Conservation (phyloP, 805 yeast species). For the Cyberlindnera suaveolens region DNA sequence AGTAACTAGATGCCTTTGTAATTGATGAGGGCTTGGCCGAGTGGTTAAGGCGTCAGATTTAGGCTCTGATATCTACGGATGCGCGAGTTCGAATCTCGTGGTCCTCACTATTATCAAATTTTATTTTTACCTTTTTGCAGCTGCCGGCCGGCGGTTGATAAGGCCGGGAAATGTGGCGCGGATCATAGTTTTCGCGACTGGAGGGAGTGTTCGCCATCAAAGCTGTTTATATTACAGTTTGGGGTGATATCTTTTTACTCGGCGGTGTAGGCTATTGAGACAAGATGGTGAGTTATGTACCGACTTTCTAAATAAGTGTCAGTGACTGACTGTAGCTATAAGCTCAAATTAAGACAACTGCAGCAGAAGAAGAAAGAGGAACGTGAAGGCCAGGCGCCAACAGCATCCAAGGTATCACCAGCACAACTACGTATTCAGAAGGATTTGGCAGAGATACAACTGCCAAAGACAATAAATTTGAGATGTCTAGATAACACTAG, state of each 20-base stretch:
- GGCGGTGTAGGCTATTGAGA: too few species aligned
- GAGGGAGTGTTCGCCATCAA: too few species aligned
- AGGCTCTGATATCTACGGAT: constrained; percentile 42
- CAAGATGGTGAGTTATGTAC: too few species aligned
- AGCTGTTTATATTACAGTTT: too few species aligned
- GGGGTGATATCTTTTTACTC: too few species aligned
- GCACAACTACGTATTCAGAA: constrained; percentile 75
- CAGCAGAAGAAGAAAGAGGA: constrained; percentile 52
- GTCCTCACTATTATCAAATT: constrained; percentile 26
- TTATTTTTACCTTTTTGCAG: constrained; percentile 1
- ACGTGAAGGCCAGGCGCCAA: constrained; percentile 13
- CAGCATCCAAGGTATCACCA: constrained; percentile 33
- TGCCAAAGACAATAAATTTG: constrained; percentile 51
- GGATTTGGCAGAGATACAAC: constrained; percentile 63
- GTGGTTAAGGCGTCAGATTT: constrained; percentile 42
- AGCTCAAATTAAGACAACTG: constrained; percentile 55
- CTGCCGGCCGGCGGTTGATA: too few species aligned
- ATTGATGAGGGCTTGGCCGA: constrained; percentile 28
- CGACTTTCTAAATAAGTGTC: neutral
- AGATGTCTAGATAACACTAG: constrained; percentile 46
- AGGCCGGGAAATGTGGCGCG: too few species aligned
- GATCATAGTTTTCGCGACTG: too few species aligned
- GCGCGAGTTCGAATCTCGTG: constrained; percentile 41
- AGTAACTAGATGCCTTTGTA: too few species aligned
- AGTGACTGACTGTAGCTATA: neutral